A percentile compares a stretch with the other conserved stretches of the same genome.
Evolutionary conservation across 2,329 filamentous ascomycete genomes (phyloP).

Genomic region (Monilinia fructicola): DNA sequence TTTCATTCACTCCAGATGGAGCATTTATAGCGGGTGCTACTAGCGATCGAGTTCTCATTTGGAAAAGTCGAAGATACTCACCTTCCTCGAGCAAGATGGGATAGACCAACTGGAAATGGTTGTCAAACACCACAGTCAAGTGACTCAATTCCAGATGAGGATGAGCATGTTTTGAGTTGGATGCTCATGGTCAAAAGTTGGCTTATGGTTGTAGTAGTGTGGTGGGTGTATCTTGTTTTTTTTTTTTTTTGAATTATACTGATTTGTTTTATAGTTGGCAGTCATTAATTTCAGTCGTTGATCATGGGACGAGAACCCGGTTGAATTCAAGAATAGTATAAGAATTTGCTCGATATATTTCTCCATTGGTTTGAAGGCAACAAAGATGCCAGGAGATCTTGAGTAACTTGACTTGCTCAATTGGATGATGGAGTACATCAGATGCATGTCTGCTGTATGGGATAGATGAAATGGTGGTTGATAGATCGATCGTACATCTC

Average conservation of each 20-base stretch:
- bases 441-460: not conserved
- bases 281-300: conserved; percentile 29
- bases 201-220: conserved; percentile 63
- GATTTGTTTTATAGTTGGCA: conserved; percentile 25
- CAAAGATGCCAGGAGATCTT: not conserved
- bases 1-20: conserved; percentile 64
- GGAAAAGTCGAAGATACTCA: conserved; percentile 62
- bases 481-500: not conserved
- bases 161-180: conserved; percentile 63
- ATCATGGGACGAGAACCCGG: not conserved
- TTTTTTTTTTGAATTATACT: conserved; percentile 6
- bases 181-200: conserved; percentile 59
- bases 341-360: not conserved
- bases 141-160: conserved; percentile 53
- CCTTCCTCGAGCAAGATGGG: conserved; percentile 62
- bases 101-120: conserved; percentile 53
- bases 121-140: conserved; percentile 59
- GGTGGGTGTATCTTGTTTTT: conserved; percentile 46
- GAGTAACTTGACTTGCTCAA: not conserved
- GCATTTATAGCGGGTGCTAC: conserved; percentile 63
- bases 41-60: conserved; percentile 58
- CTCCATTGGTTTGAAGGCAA: not conserved
- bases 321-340: not conserved
- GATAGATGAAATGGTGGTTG: not conserved
- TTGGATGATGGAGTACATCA: conserved; percentile 10